phyloP scores from a whole-genome alignment of 441 rosid species.

The Populus hybrid region DNA sequence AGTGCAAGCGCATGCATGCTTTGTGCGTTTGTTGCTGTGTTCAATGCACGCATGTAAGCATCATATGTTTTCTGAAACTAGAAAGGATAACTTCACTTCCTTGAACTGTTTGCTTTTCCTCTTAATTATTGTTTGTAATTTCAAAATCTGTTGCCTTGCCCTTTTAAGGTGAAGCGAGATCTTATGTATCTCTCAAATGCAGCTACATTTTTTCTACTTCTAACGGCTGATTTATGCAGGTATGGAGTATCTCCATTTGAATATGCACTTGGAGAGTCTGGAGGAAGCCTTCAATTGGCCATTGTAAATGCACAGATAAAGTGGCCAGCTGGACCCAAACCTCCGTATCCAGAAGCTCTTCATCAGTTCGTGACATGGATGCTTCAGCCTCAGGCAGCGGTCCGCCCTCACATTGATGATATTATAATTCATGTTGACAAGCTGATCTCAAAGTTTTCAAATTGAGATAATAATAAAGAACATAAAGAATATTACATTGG shows the following conservation, averaged over 20 bases:
- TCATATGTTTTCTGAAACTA: not conserved
- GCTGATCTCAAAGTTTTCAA: slow-evolving; percentile 73
- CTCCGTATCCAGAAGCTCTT: slow-evolving; percentile 83
- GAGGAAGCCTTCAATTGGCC: slow-evolving; percentile 96
- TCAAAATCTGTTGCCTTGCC: not conserved
- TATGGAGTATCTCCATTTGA: slow-evolving; percentile 93
- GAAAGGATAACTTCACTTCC: too few species aligned
- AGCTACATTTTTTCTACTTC: not conserved
- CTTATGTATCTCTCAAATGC: slow-evolving; percentile 4
- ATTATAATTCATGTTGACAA: slow-evolving; percentile 90
- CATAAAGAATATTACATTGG: not conserved
- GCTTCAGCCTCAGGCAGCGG: slow-evolving; percentile 88
- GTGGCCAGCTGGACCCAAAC: slow-evolving; percentile 96
- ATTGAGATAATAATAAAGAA: slow-evolving; percentile 26
- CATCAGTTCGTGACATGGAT: slow-evolving; percentile 94
- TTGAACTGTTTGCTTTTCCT: not conserved
- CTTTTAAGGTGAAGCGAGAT: not conserved
- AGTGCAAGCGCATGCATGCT: not conserved
- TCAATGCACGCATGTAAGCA: not conserved
- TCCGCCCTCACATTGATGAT: slow-evolving; percentile 83
- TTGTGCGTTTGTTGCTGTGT: not conserved
- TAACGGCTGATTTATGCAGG: slow-evolving; percentile 38
- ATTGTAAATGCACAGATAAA: slow-evolving; percentile 85
- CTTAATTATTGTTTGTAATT: not conserved
- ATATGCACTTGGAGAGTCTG: slow-evolving; percentile 96